These are phyloP conservation scores for Gloeophyllum trabeum DNA, from an alignment of 768 basidiomycete species.

Conservation along the genomic window DNA sequence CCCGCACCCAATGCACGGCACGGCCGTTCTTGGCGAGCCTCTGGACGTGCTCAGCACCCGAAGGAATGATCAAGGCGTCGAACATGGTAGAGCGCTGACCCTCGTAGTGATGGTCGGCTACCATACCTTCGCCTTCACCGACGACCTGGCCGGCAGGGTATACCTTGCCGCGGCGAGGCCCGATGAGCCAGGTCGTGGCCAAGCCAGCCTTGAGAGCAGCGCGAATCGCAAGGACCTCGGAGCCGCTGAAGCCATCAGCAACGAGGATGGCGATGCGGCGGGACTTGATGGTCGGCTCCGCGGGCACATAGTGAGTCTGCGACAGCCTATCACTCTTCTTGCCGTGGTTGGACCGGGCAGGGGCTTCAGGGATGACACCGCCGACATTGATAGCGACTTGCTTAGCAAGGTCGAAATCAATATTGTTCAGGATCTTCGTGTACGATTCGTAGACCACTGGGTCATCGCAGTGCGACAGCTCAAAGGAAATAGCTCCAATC, in stretches of 20 bases:
- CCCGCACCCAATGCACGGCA: conserved; percentile 71
- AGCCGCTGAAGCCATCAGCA: conserved; percentile 60
- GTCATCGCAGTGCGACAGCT: conserved; percentile 78
- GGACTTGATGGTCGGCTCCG: conserved; percentile 44
- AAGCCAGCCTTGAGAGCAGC: conserved; percentile 36
- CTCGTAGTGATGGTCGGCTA: conserved; percentile 65
- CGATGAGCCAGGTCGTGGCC: conserved; percentile 56
- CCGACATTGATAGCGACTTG: conserved; percentile 57
- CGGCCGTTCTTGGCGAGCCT: conserved; percentile 52
- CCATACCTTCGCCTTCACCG: conserved; percentile 19
- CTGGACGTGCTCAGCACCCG: conserved; percentile 51
- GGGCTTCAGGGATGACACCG: conserved; percentile 40
- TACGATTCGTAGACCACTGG: conserved; percentile 57
- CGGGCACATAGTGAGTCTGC: conserved; percentile 43
- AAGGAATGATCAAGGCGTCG: conserved; percentile 73
- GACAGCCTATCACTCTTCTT: conserved; percentile 48
- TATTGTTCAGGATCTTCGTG: conserved; percentile 54
- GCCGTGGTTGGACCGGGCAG: conserved; percentile 44
- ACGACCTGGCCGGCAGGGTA: conserved; percentile 19
- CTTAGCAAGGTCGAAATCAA: conserved; percentile 66
- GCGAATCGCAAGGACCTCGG: conserved; percentile 48
- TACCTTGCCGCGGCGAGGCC: conserved; percentile 50
- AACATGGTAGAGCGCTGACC: conserved; percentile 76
- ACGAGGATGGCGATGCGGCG: conserved; percentile 72
- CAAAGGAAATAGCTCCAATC: conserved; percentile 62